Evolutionary conservation across 176 grass and related monocot species (phyloP), one percentile per base, ranked within the genome.

Genomic region (Elymus sibiricus): DNA sequence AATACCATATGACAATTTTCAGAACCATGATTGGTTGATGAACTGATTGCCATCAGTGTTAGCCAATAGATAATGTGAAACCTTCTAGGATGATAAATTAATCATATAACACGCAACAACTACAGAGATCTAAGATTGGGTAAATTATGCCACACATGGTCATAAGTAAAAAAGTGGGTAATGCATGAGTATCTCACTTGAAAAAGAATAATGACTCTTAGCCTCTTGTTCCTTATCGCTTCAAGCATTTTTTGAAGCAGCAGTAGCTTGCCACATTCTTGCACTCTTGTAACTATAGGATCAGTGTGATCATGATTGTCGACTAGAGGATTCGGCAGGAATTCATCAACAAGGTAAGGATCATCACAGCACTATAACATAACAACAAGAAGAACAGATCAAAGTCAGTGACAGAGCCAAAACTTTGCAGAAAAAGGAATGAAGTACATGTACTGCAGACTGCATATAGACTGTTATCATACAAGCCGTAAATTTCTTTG

Each of bases 331-430:
- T 64, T 58, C 76, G 78, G 91, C 58, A 88, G 72, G 43, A 75
- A 76, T 71, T 86, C 74, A 76, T 93, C 83, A 86, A 98, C 78
- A 5, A 94, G 89, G 83, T 90, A 95, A 81, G 95, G 95, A 75
- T 98, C 93, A 70, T 95, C 90, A 46, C 95, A 98, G 88, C 93
- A 98, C 95, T 98, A 89, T 73, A 77, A 90, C 65, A 89, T 58
- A 53, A 80, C 43, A 2, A 79, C 29, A 88, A 64, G 11, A 80
- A 76, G 11, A 80, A 68, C 49, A 82, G 74, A 83, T 74, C n/a
- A 42, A 38, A 84, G 25, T 80, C 61, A 47, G 29, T 84, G 64
- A 35, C 9, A 90, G 4, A 67, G 26, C 59, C 9, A 83, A 58
- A 84, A 67, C 43, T 65, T 72, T 27, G 47, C 74, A 78, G 63